Evolutionary conservation across 2,329 filamentous ascomycete genomes (phyloP), one percentile per base, ranked within the genome.

Genomic region (Leptodontidium sp.): DNA sequence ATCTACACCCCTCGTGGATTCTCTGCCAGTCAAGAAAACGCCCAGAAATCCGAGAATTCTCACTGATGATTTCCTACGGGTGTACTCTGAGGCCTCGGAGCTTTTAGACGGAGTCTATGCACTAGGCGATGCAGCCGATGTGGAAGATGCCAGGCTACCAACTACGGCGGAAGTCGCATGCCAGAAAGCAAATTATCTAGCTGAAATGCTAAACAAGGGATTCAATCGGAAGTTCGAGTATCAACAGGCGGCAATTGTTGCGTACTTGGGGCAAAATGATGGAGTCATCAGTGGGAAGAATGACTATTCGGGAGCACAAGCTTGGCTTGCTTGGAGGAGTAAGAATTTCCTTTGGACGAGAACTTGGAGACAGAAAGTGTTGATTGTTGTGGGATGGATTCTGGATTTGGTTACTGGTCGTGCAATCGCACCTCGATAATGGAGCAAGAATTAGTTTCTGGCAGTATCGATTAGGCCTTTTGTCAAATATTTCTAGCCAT

Each of bases 91-190:
- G 2, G 61, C 69, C 7, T 76, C 77, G 0, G 62, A 66, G 1
- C 52, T 73, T 0, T 75, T 80, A 1, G 70, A 76, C 1, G 71
- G 74, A 35, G 76, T 75, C 0, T 78, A 74, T 52, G 76, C 76
- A 0, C 70, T 79, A 2, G 77, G 77, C 8, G 77, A 79, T 61
- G 75, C 75, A 15, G 77, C 77, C 1, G 77, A 73, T 49, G 67
- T 73, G 1, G 67, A 71, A 43, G 57, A 71, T 17, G 68, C 61
- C 0, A 47, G 68, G 6, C 63, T 73, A 24, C 72, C 72, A 1
- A 72, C 72, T 4, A 73, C 72, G 0, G 72, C 72, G 0, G 72
- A 73, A 64, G 70, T 71, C 0, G 72, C 70, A 0, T 69, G 68
- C 15, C 72, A 73, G 32, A 73, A 73, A 38, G 69, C 70, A 7